These are phyloP conservation scores for Verticillium tricorpus DNA, from an alignment of 2,329 filamentous ascomycete genomes.

Conservation along the genomic window DNA sequence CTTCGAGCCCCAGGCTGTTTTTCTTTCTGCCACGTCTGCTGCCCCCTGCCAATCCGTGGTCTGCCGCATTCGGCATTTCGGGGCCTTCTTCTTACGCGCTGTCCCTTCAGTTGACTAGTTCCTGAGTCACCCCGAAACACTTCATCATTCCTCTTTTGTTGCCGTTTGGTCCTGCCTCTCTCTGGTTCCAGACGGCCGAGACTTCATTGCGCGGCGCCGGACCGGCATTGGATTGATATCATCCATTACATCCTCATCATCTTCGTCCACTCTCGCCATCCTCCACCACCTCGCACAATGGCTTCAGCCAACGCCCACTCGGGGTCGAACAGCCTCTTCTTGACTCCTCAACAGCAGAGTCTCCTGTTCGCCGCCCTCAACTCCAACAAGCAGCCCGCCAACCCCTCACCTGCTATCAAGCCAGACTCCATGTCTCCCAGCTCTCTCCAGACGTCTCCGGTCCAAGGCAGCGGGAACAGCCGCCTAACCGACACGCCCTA, in stretches of 20 bases:
- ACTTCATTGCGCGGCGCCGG: neutral
- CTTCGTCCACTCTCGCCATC: neutral
- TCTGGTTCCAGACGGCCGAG: conserved; percentile 3
- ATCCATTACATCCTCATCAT: neutral
- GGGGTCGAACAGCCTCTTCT: conserved; percentile 54
- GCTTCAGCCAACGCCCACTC: conserved; percentile 40
- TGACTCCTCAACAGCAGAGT: conserved; percentile 73
- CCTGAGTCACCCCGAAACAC: neutral
- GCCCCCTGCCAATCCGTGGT: neutral
- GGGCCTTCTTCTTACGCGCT: neutral
- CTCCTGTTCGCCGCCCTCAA: conserved; percentile 72
- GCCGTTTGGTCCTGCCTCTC: conserved; percentile 2
- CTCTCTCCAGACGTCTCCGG: conserved; percentile 45
- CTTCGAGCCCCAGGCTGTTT: neutral
- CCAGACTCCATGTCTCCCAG: conserved; percentile 40
- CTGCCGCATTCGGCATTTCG: neutral
- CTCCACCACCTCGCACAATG: conserved; percentile 31
- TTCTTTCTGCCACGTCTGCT: neutral
- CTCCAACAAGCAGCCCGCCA: conserved; percentile 52
- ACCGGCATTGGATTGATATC: neutral
- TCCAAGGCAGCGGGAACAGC: conserved; percentile 28
- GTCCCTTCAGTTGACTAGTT: neutral
- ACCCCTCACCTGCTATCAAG: conserved; percentile 29
- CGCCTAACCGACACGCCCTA: conserved; percentile 70
- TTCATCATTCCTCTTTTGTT: neutral